These are phyloP conservation scores for Lachnellula subtilissima DNA, from an alignment of 2,329 filamentous ascomycete genomes.

Conservation along the genomic window DNA sequence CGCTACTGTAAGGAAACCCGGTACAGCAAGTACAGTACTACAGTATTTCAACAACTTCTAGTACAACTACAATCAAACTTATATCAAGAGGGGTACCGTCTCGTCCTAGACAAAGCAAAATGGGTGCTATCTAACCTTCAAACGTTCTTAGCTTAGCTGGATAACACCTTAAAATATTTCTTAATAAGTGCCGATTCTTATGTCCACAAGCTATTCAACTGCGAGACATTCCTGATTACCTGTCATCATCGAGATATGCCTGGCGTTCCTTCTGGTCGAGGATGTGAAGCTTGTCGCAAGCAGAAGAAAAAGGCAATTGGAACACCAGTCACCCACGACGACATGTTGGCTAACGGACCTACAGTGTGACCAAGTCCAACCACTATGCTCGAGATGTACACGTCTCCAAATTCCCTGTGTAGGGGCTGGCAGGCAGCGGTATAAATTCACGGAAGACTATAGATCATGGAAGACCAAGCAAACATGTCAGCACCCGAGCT, in stretches of 20 bases:
- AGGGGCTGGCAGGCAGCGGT: not conserved
- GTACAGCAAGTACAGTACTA: too few species aligned
- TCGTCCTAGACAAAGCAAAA: too few species aligned
- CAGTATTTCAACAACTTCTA: too few species aligned
- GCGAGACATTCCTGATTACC: too few species aligned
- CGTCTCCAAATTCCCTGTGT: not conserved
- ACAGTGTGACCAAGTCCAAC: not conserved
- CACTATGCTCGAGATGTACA: not conserved
- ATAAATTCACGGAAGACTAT: constrained; percentile 1
- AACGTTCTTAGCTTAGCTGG: too few species aligned
- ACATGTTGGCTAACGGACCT: not conserved
- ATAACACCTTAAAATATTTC: too few species aligned
- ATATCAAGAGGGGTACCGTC: too few species aligned
- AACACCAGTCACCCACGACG: not conserved
- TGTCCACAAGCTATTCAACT: too few species aligned
- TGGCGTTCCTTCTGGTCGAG: constrained; percentile 1
- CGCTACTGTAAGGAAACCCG: too few species aligned
- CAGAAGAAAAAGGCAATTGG: constrained; percentile 4
- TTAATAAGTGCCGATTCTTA: too few species aligned
- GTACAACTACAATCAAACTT: too few species aligned
- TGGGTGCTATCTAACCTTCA: too few species aligned
- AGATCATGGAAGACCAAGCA: not conserved
- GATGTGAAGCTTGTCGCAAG: constrained; percentile 5
- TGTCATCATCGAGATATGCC: not conserved
- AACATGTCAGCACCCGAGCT: not conserved